Evolutionary conservation across 2,329 filamentous ascomycete species (phyloP), one percentile per base, ranked within the genome.

Genomic region (Trichophaea hybrida): DNA sequence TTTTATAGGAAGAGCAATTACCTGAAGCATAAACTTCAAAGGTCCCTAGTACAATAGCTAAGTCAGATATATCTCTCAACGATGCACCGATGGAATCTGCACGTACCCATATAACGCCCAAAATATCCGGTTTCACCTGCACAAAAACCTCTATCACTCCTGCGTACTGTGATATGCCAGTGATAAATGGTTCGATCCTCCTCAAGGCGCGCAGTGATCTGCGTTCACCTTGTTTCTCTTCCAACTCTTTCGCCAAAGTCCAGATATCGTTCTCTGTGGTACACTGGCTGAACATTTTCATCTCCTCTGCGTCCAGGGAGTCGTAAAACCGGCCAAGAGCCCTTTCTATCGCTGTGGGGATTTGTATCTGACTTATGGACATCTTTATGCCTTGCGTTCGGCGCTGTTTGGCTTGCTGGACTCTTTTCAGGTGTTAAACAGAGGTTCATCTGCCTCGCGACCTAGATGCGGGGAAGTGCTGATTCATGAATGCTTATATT

Each of bases 141-240:
- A 61, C n/a, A 44, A 61, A 59, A 34, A 59, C 57, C 38, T 61
- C 59, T 51, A 59, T 59, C 7, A 61, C 57, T n/a, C 31, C 31
- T 6, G 57, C 37, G 15, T 61, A 61, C 53, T 61, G 59, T 8
- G 43, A 10, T 52, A 61, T 59, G 4, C 59, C 51, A 6, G n/a
- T 46, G 33, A 61, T 56, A 12, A 61, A 61, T 3, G 59, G 59
- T 17, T 53, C 37, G 24, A 61, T 37, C 2, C 44, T 50, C 5
- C 12, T 34, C 57, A 61, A 55, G 10, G 59, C 56, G 10, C 37
- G 46, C 8, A 61, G 37, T 7, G 44, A 43, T 2, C 13, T 37
- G 15, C 59, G 50, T 12, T 50, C 53, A 10, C 24, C 40, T 38
- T 61, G 59, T 31, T 61, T 44, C 4, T 34, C 17, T 35, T 61